Base-by-base conservation (phyloP, 306 rosid genomes). In the Ormosia semicastrata region DNA sequence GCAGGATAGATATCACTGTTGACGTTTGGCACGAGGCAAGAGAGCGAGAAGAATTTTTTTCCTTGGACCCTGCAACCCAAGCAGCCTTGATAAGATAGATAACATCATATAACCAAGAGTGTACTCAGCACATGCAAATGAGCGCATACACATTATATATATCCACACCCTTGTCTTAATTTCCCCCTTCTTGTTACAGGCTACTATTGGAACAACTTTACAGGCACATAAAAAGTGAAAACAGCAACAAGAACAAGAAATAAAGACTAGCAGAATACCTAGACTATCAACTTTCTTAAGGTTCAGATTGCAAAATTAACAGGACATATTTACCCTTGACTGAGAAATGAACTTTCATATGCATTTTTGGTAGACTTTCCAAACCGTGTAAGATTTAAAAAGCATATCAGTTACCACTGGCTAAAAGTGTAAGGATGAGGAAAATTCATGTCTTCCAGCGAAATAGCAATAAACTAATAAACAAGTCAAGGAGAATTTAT, bases 1-100 rank as follows among this genome's bases (percentile, higher is more conserved):
- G 65, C 78, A 56, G 57, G 40, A 40, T 32, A 37, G 18, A 58
- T 41, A 56, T 82, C 82, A 91, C 8, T 81, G 88, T 75, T 84
- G 94, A 71, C 94, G 87, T 83, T 89, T 92, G 36, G 83, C 52
- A 34, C 92, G 94, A 36, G 97, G 94, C 75, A 78, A 34, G 49
- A 93, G 89, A 33, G 97, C 91, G 68, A 90, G 97, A 80, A 95
- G 82, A 76, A 93, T 87, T 88, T 95, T 95, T 88, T 95, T 95
- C 81, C 99, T 91, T 34, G 99, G 97, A 40, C 98, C 98, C 99
- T 95, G 93, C 81, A 89, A 87, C 78, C 72, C 78, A 84, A 85
- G 44, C 72, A 82, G 17, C 46, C 71, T 66, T 9, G 84, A 47
- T 86, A 12, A 89, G 79, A 72, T 50, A 73, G 15, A 79, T 59